Conservation (phyloP, 2,329 filamentous ascomycete species). For the Rhynchosporium agropyri region DNA sequence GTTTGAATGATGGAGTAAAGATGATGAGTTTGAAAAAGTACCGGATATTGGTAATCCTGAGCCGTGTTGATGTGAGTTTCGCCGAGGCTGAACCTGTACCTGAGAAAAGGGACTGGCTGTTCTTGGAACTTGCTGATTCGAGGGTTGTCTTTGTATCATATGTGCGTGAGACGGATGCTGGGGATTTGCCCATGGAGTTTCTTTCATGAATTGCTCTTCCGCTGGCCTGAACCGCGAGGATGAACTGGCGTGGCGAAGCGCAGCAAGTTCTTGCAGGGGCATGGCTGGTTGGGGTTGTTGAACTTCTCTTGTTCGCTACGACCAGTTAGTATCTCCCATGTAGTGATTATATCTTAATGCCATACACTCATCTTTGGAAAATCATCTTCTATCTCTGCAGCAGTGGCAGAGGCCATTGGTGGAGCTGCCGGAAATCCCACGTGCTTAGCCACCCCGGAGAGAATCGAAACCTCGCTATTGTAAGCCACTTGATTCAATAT, state of each 20-base stretch:
- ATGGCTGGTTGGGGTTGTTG: conserved; percentile 30
- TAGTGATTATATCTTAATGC: conserved; percentile 34
- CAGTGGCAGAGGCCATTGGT: conserved; percentile 71
- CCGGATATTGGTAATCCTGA: conserved; percentile 39
- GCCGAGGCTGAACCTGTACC: conserved; percentile 41
- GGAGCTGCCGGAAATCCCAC: conserved; percentile 97
- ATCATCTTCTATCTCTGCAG: conserved; percentile 80
- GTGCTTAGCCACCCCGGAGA: conserved; percentile 91
- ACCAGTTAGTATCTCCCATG: conserved; percentile 25
- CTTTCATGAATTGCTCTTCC: conserved; percentile 84
- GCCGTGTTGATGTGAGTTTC: conserved; percentile 45
- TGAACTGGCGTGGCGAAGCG: conserved; percentile 39
- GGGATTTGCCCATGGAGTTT: conserved; percentile 91
- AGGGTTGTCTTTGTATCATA: conserved; percentile 47
- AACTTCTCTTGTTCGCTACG: conserved; percentile 39
- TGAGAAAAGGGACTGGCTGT: conserved; percentile 44
- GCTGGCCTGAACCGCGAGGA: conserved; percentile 56
- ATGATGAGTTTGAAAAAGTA: conserved; percentile 39
- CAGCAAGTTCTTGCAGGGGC: conserved; percentile 41
- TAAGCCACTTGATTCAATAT: conserved; percentile 86
- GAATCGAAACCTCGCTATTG: conserved; percentile 89
- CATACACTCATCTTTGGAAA: conserved; percentile 86
- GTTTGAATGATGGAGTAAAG: conserved; percentile 36
- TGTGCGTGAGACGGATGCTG: conserved; percentile 69
- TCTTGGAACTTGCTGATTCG: conserved; percentile 44